Evolutionary conservation across 2,329 filamentous ascomycete genomes (phyloP).

Genomic region (Diplodia intermedia): DNA sequence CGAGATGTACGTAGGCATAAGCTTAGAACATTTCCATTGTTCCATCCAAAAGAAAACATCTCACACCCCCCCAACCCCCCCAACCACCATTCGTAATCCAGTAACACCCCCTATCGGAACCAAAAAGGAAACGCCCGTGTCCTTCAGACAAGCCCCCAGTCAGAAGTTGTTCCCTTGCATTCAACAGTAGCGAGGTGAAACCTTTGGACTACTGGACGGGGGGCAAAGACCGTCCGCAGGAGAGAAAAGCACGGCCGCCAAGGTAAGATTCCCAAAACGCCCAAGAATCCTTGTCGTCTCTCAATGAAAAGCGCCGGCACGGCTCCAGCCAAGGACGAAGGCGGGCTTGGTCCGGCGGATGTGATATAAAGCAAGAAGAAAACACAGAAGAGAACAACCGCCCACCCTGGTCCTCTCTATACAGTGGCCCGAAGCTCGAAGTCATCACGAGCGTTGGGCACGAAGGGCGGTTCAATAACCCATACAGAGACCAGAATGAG

Average conservation of each 20-base stretch:
- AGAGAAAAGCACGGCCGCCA: not conserved
- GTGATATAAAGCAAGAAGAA: slow-evolving; percentile 28
- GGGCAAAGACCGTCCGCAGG: not conserved
- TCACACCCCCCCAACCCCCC: not conserved
- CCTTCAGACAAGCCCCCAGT: not conserved
- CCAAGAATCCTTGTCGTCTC: not conserved
- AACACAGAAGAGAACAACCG: slow-evolving; percentile 11
- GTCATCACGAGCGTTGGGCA: slow-evolving; percentile 18
- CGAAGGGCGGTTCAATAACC: not conserved
- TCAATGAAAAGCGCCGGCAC: not conserved
- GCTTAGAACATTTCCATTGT: not conserved
- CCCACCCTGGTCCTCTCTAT: slow-evolving; percentile 4
- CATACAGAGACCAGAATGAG: not conserved
- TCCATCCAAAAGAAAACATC: not conserved
- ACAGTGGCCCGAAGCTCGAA: slow-evolving; percentile 20
- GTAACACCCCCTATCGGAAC: not conserved
- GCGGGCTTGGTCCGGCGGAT: not conserved
- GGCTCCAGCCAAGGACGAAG: not conserved
- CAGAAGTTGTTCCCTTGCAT: not conserved
- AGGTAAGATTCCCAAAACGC: not conserved
- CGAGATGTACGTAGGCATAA: not conserved
- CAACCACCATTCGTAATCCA: not conserved
- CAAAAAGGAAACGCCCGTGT: not conserved
- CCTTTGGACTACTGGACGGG: not conserved
- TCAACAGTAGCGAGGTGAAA: not conserved